Evolutionary conservation across 345 rosid species (phyloP), one percentile per base, ranked within the genome.

Genomic region (Rubroshorea leprosula): DNA sequence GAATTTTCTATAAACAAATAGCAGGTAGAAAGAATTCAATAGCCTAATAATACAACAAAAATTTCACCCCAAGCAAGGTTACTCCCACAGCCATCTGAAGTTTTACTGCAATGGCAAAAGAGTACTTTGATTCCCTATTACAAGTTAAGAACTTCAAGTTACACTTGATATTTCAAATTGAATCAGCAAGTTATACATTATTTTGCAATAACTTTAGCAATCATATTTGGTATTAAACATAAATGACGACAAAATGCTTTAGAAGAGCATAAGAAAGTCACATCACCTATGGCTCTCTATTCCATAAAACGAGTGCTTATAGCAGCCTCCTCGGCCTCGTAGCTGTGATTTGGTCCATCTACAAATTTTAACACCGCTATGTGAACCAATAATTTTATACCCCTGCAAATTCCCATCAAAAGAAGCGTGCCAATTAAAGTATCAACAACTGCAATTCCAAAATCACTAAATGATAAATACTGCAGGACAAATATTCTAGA

Each of bases 321-420:
- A 93, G 78, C 96, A 93, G 61, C 99, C 99, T 80, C 99, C 99
- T 57, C 99, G 80, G 41, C 99, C 99, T 78, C 97, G 83, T 66
- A 93, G 99, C 58, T 93, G 99, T 24, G 97, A 93, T 73, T 93
- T 93, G 58, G 99, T 93, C 99, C 99, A 89, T 79, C 97, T 71
- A 78, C 97, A 93, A 49, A 93, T 89, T 61, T 93, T 93, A 61
- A 93, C 99, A 17, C 99, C 96, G 49, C 99, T 83, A 75, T 93
- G 99, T 7, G 99, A 89, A 75, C 99, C 99, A 57, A 93, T 85
- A 44, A 93, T 83, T 68, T 89, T 89, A 75, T 93, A 93, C 17
- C 99, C 97, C 99, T 89, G 90, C 67, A 80, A 67, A 67, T 72
- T 47, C 54, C 72, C 38, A 49, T 2, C 41, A 49, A 8, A 50